Base-by-base conservation (phyloP, 768 basidiomycete genomes). In the Suillus brevipes region DNA sequence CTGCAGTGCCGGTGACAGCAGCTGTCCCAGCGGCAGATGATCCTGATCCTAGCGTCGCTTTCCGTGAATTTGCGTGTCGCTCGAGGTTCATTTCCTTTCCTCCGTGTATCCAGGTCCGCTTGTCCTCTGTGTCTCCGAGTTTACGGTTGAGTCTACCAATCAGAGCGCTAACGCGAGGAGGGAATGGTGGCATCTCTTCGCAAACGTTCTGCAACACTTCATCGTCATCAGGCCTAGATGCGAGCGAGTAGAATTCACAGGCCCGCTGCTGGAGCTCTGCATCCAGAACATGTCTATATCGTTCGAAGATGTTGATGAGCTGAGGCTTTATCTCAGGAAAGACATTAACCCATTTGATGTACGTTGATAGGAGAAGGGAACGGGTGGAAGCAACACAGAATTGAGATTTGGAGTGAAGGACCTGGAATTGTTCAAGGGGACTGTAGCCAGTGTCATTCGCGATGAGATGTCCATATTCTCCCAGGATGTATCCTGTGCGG, bases 331-430 rank as follows among this genome's bases (percentile, higher is more conserved):
- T 97, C 77, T 99, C 97, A 23, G 97, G 97, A 78, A 99, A 99
- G 64, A 99, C 93, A 75, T 99, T 99, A 68, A 97, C 95, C 97
- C 97, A 99, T 85, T 99, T 99, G 81, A 98, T 90, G 75, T 99
- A 99, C 1, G 97, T 98, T 13, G 97, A 97, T 42, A 99, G 83
- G 34, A 99, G 86, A 37, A 99, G 83, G 0, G 96, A 91, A 40
- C 97, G 88, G 9, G 97, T 99, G 37, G 95, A 81, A 6, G 96
- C 95, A 43, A 92, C 85, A 73, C 96, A 97, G 73, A 94, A 92
- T 75, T 97, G 95, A 16, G 95, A 96, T 75, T 98, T 99, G 8
- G 94, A 87, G 77, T 99, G 96, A 7, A 99, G 79, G 4, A 91
- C 82, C 68, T 92, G 91, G 77, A 99, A 97, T 71, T 99, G 97